Conservation (phyloP, 176 grass and related monocot species). For the Paspalum vaginatum region DNA sequence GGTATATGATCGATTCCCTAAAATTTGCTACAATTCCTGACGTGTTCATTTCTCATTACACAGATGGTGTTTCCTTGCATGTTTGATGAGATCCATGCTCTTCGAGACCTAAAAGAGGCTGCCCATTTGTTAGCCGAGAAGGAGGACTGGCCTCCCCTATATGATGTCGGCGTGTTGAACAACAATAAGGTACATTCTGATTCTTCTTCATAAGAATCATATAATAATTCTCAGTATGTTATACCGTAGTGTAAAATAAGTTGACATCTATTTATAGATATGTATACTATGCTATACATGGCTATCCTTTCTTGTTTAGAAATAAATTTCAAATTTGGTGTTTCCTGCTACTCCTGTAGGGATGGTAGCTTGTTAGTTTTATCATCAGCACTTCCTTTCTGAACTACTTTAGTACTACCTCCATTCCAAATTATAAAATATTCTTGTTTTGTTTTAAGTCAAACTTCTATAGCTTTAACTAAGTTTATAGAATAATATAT, state of each 20-base stretch:
- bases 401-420: not conserved
- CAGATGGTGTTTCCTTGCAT: slow-evolving; percentile 90
- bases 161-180: slow-evolving; percentile 66
- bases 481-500: no score
- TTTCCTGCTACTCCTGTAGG: not conserved
- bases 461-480: no score
- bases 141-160: slow-evolving; percentile 76
- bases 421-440: not conserved
- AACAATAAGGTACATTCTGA: slow-evolving; percentile 69
- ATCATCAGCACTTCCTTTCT: not conserved
- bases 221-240: not conserved
- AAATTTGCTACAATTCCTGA: not conserved
- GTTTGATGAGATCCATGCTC: slow-evolving; percentile 81
- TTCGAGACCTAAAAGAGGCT: slow-evolving; percentile 68
- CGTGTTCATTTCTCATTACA: not conserved
- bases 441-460: no score
- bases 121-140: slow-evolving; percentile 80
- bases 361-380: not conserved
- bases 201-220: not conserved
- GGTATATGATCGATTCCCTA: not conserved
- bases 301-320: not conserved
- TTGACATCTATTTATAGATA: not conserved
- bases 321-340: not conserved
- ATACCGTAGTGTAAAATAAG: not conserved
- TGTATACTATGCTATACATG: not conserved